Percentiles rank a stretch among this genome's conserved stretches.
Conservation (phyloP, 768 basidiomycete species). For the Russula dissimulans region DNA sequence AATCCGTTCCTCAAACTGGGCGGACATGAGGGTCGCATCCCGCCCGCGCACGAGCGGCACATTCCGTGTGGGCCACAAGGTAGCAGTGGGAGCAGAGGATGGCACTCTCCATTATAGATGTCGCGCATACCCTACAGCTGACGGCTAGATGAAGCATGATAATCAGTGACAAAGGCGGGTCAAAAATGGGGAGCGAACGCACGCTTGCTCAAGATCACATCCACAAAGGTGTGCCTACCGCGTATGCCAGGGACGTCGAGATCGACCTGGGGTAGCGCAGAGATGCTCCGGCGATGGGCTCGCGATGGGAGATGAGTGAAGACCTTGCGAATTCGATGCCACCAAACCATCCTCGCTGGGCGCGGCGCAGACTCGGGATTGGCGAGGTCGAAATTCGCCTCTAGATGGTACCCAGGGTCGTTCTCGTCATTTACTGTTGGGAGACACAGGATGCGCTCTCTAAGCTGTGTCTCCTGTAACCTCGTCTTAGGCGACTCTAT, state of each 20-base stretch:
- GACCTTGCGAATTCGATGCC: not conserved
- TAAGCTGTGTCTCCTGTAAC: no score
- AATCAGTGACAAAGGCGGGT: not conserved
- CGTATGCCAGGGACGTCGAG: not conserved
- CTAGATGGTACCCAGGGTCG: not conserved
- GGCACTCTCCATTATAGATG: constrained; percentile 73
- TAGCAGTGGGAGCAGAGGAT: constrained; percentile 85
- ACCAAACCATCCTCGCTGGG: not conserved
- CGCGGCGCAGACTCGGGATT: not conserved
- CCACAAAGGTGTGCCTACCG: not conserved
- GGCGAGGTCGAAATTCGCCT: no score
- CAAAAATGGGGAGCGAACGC: not conserved
- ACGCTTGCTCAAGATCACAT: not conserved
- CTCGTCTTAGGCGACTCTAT: not conserved
- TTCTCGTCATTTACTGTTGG: no score
- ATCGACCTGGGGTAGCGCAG: not conserved
- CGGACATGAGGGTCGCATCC: no score
- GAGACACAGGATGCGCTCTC: no score
- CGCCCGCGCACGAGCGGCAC: constrained; percentile 29
- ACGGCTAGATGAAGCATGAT: constrained; percentile 45
- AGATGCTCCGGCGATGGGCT: not conserved
- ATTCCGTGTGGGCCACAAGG: constrained; percentile 77
- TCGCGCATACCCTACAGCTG: constrained; percentile 74
- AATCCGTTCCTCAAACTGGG: no score
- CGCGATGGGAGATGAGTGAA: not conserved